Evolutionary conservation across 1,139 yeast species (phyloP).

Genomic region (Saccharomyces hybrid): DNA sequence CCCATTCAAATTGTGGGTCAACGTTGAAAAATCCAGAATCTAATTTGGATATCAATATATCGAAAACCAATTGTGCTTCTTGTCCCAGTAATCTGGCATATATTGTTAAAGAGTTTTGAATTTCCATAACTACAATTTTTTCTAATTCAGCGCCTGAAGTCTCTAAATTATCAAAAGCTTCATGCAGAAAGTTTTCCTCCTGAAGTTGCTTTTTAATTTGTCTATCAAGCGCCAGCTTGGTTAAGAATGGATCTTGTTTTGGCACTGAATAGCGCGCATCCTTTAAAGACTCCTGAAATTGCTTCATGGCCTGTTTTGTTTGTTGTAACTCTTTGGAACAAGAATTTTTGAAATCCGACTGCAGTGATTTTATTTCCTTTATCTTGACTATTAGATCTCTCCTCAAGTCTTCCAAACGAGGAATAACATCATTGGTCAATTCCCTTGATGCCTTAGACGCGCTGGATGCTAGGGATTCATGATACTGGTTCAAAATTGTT

Average conservation of each 20-base stretch:
- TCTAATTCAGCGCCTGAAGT: slow-evolving; percentile 82
- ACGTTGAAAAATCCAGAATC: slow-evolving; percentile 67
- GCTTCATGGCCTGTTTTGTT: slow-evolving; percentile 47
- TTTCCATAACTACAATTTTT: slow-evolving; percentile 74
- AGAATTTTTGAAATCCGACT: slow-evolving; percentile 73
- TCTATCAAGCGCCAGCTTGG: slow-evolving; percentile 61
- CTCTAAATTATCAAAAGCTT: slow-evolving; percentile 80
- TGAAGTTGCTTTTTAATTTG: slow-evolving; percentile 67
- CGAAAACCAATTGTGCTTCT: slow-evolving; percentile 61
- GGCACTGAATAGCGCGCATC: slow-evolving; percentile 32
- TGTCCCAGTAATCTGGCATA: slow-evolving; percentile 60
- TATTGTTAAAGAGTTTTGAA: slow-evolving; percentile 68
- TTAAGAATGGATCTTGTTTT: slow-evolving; percentile 65
- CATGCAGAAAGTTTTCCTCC: slow-evolving; percentile 80
- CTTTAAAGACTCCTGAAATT: slow-evolving; percentile 42
- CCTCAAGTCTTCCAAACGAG: slow-evolving; percentile 76
- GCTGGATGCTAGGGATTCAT: slow-evolving; percentile 60
- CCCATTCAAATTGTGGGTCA: slow-evolving; percentile 83
- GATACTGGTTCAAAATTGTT: slow-evolving; percentile 58
- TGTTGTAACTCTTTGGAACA: slow-evolving; percentile 59
- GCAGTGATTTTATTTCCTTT: slow-evolving; percentile 73
- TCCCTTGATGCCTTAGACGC: slow-evolving; percentile 68
- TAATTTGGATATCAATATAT: slow-evolving; percentile 55
- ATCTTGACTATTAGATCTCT: slow-evolving; percentile 76
- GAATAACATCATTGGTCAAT: slow-evolving; percentile 57